Conservation (phyloP, 2,329 filamentous ascomycete species). For the Chaetomium globosum region DNA sequence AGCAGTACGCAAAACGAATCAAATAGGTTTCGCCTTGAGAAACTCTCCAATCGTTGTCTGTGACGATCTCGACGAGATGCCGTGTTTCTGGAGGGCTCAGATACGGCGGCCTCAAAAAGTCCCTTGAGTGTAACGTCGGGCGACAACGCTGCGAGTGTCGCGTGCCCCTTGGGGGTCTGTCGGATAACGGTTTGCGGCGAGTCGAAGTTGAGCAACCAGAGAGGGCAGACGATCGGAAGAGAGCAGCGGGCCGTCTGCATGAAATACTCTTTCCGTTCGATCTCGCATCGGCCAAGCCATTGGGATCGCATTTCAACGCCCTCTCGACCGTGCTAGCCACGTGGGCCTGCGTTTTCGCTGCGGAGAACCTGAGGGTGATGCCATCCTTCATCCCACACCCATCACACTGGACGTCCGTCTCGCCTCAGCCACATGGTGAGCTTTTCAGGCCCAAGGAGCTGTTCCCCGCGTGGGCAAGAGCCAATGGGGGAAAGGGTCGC, state of each 20-base stretch:
- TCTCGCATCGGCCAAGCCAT: slow-evolving; percentile 23
- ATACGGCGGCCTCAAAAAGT: neutral
- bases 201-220: neutral
- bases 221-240: slow-evolving; percentile 22
- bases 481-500: slow-evolving; percentile 15
- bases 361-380: neutral
- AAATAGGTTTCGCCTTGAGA: neutral
- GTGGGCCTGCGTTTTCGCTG: slow-evolving; percentile 14
- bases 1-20: neutral
- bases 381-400: neutral
- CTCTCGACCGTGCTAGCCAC: slow-evolving; percentile 14
- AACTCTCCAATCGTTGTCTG: too few relatives aligned
- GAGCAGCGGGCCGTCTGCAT: slow-evolving; percentile 27
- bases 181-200: neutral
- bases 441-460: neutral
- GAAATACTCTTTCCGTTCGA: slow-evolving; percentile 18
- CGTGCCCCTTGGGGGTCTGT: neutral
- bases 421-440: slow-evolving; percentile 4
- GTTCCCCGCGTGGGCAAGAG: slow-evolving; percentile 2
- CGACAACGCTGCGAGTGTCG: neutral
- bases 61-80: neutral
- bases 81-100: neutral
- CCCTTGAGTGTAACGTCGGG: neutral
- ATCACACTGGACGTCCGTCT: slow-evolving; percentile 5
- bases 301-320: neutral